These are phyloP conservation scores for Echites panduratus DNA, from an alignment of 257 asterid species.

Conservation along the genomic window DNA sequence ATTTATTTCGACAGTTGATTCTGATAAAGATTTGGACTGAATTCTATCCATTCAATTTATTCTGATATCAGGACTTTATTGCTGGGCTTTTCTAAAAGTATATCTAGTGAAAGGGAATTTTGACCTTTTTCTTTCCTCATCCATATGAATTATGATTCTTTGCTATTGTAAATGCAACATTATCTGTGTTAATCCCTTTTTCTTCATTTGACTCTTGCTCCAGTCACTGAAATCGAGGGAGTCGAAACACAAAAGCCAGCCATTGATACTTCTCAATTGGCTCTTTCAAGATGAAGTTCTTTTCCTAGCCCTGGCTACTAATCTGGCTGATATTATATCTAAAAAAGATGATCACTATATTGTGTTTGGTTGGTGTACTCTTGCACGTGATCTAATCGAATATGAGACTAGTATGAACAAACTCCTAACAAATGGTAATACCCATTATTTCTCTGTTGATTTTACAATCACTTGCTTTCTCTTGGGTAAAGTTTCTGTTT, in stretches of 20 bases:
- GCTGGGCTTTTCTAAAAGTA: background rate
- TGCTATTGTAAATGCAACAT: background rate
- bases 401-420: conserved; percentile 36
- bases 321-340: conserved; percentile 41
- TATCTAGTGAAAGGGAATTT: background rate
- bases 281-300: conserved; percentile 63
- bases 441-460: background rate
- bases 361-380: conserved; percentile 83
- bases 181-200: background rate
- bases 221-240: conserved; percentile 50
- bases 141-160: background rate
- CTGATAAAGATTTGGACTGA: background rate
- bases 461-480: background rate
- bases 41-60: background rate
- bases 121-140: too few species aligned
- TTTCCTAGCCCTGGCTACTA: conserved; percentile 42
- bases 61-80: background rate
- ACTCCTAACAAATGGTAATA: conserved; percentile 50
- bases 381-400: conserved; percentile 65
- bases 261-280: conserved; percentile 74
- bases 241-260: conserved; percentile 49
- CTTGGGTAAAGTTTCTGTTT: background rate
- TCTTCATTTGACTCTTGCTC: conserved; percentile 11
- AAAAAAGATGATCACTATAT: conserved; percentile 67
- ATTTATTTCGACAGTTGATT: background rate